Conservation (phyloP, 495 filamentous ascomycete genomes). For the Ramalina peruviana region DNA sequence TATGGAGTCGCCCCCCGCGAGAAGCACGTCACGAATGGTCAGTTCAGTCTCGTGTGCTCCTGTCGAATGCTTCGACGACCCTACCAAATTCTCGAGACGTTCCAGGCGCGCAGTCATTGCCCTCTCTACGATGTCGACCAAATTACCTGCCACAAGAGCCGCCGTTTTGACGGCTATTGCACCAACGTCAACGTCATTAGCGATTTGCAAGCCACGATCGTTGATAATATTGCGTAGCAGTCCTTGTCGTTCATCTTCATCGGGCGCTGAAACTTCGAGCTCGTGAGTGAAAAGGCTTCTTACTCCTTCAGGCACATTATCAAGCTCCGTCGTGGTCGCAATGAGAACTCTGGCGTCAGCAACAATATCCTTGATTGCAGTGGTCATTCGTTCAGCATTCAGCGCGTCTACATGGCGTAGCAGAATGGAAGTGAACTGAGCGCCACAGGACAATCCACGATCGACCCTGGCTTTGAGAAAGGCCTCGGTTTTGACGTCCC, state of each 20-base stretch:
- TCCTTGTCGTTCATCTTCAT: constrained; percentile 83
- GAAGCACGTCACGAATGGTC: constrained; percentile 63
- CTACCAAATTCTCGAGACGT: constrained; percentile 57
- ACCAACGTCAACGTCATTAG: constrained; percentile 66
- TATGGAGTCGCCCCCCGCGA: constrained; percentile 76
- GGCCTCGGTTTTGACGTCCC: constrained; percentile 85
- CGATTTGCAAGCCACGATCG: constrained; percentile 55
- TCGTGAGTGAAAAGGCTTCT: constrained; percentile 90
- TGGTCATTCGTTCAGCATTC: constrained; percentile 76
- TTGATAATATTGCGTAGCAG: constrained; percentile 65
- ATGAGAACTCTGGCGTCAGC: constrained; percentile 62
- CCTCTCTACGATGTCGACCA: constrained; percentile 87
- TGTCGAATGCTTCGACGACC: constrained; percentile 10
- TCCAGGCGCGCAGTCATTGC: constrained; percentile 60
- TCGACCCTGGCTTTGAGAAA: constrained; percentile 79
- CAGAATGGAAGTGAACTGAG: constrained; percentile 68
- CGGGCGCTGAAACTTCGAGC: constrained; percentile 82
- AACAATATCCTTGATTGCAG: constrained; percentile 67
- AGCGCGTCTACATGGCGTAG: constrained; percentile 81
- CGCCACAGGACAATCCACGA: constrained; percentile 73
- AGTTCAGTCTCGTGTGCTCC: constrained; percentile 27
- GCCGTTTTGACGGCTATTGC: constrained; percentile 88
- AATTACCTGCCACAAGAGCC: constrained; percentile 83
- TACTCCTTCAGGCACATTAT: constrained; percentile 81
- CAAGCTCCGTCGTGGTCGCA: constrained; percentile 87